phyloP scores from a whole-genome alignment of 257 asterid species.

The Solanum raphanifolium region DNA sequence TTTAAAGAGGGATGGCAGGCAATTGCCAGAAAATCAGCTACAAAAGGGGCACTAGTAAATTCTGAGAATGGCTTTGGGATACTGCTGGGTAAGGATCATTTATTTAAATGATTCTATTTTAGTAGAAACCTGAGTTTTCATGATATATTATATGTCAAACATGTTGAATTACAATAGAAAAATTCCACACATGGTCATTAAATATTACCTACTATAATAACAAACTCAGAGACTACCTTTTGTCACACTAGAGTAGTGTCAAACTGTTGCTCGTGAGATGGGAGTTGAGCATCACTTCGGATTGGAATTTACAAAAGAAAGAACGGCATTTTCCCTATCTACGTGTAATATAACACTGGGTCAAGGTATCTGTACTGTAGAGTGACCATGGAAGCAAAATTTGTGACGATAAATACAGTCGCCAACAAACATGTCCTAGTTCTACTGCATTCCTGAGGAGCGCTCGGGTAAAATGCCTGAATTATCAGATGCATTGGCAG shows the following conservation, averaged over 20 bases:
- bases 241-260: background rate
- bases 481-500: conserved; percentile 10
- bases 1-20: background rate
- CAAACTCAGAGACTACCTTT: background rate
- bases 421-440: background rate
- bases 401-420: background rate
- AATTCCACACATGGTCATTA: background rate
- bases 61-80: background rate
- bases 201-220: background rate
- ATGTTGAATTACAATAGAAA: background rate
- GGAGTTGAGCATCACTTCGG: background rate
- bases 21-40: background rate
- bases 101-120: background rate
- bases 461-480: conserved; percentile 15
- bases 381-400: background rate
- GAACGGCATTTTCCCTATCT: background rate
- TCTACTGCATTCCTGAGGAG: conserved; percentile 22
- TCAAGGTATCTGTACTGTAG: background rate
- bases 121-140: background rate
- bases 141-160: background rate
- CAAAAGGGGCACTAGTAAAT: background rate
- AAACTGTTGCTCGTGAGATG: background rate
- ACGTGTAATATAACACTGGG: background rate
- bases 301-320: background rate
- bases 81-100: background rate